phyloP scores from a whole-genome alignment of 371 early-diverging fungal genomes.

The Furculomyces boomerangus region DNA sequence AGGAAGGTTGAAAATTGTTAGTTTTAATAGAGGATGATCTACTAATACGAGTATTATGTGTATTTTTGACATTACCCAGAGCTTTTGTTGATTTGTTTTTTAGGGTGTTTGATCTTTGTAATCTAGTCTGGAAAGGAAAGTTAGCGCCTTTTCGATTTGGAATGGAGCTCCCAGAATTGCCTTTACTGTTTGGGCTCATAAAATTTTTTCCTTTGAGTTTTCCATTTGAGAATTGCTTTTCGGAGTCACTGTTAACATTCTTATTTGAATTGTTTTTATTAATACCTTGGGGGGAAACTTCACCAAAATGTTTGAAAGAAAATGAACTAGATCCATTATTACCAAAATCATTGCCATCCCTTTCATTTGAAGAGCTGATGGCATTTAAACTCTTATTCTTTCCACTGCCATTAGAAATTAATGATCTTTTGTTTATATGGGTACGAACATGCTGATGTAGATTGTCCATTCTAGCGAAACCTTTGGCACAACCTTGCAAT shows the following conservation, averaged over 20 bases:
- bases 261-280: no score
- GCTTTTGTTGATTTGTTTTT: no score
- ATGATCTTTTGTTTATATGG: constrained; percentile 39
- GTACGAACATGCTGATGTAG: constrained; percentile 76
- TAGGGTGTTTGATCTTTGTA: no score
- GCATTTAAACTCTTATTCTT: background rate
- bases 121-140: no score
- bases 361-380: background rate
- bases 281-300: background rate
- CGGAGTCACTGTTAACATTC: no score
- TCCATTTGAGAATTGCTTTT: no score
- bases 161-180: no score
- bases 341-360: background rate
- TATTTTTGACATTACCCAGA: no score
- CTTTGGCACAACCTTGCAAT: constrained; percentile 53
- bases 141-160: no score
- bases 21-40: background rate
- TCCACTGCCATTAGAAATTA: constrained; percentile 18
- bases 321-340: background rate
- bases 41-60: background rate
- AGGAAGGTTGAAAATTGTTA: no score
- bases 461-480: constrained; percentile 75
- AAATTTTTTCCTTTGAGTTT: no score
- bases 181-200: no score
- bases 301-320: background rate